Percentiles rank a stretch among this genome's conserved stretches.
Conservation (phyloP, 1,284 basidiomycete genomes). For the Moniliella sp. region DNA sequence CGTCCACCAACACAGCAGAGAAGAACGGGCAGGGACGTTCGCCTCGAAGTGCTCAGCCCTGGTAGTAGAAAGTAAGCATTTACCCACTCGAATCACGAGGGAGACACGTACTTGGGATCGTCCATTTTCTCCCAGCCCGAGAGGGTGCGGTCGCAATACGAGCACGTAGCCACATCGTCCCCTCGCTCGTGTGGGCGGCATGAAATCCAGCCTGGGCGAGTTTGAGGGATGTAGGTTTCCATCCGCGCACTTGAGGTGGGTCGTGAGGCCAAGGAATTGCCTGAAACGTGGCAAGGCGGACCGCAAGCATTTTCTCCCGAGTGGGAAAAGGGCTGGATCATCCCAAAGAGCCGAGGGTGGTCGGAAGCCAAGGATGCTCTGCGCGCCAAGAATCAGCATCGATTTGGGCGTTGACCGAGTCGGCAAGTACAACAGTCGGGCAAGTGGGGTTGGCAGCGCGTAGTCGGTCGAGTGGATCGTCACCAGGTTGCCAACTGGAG, state of each 20-base stretch:
- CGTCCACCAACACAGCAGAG: conserved; percentile 8
- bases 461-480: conserved; percentile 14
- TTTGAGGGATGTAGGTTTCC: conserved; percentile 8
- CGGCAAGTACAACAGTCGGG: conserved; percentile 11
- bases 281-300: conserved; percentile 14
- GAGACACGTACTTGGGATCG: conserved; percentile 16
- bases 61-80: neutral
- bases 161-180: conserved; percentile 25
- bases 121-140: conserved; percentile 32
- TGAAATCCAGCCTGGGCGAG: conserved; percentile 31
- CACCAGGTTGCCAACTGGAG: conserved; percentile 15
- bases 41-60: conserved; percentile 25
- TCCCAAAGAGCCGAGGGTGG: conserved; percentile 2
- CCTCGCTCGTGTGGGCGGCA: conserved; percentile 20
- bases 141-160: conserved; percentile 23
- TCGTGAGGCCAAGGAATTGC: conserved; percentile 27
- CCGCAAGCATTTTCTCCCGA: conserved; percentile 11
- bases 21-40: conserved; percentile 29
- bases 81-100: neutral
- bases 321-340: conserved; percentile 1
- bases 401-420: conserved; percentile 1
- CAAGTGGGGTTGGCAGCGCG: conserved; percentile 7
- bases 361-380: conserved; percentile 2
- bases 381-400: neutral
- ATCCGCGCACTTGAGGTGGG: conserved; percentile 24